Conservation (phyloP, 2,329 filamentous ascomycete genomes). For the Chalaropsis thielavioides region DNA sequence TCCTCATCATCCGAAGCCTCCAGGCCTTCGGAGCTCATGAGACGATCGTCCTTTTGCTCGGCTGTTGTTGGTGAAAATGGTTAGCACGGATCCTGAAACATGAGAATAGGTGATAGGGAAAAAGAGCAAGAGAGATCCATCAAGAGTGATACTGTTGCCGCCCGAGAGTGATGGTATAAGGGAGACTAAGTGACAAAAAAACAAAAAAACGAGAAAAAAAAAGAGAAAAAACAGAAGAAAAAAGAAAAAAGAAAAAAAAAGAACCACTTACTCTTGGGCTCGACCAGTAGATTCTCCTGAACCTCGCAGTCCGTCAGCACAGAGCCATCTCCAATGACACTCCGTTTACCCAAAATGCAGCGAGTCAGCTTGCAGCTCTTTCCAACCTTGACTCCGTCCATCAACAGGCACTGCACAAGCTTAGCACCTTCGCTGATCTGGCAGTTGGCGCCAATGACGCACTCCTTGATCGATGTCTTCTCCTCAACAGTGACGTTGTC, state of each 20-base stretch:
- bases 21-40: constrained; percentile 53
- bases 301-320: constrained; percentile 83
- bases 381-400: constrained; percentile 81
- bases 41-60: constrained; percentile 51
- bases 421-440: constrained; percentile 77
- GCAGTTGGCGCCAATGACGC: constrained; percentile 74
- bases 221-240: background rate
- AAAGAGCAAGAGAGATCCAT: background rate
- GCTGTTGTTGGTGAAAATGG: constrained; percentile 28
- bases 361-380: constrained; percentile 73
- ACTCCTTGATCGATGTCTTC: constrained; percentile 84
- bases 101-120: background rate
- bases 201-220: background rate
- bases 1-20: constrained; percentile 47
- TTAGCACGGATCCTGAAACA: constrained; percentile 12
- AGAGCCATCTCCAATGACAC: constrained; percentile 67
- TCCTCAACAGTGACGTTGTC: constrained; percentile 83
- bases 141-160: constrained; percentile 7
- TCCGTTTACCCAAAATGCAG: constrained; percentile 70
- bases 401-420: constrained; percentile 73
- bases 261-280: constrained; percentile 50
- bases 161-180: background rate
- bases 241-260: background rate
- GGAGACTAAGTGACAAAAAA: constrained; percentile 1
- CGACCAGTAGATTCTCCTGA: constrained; percentile 75